A percentile compares a stretch with the other conserved stretches of the same genome.
phyloP scores from a whole-genome alignment of 352 stramenopile genomes.

The Pythium periplocum region DNA sequence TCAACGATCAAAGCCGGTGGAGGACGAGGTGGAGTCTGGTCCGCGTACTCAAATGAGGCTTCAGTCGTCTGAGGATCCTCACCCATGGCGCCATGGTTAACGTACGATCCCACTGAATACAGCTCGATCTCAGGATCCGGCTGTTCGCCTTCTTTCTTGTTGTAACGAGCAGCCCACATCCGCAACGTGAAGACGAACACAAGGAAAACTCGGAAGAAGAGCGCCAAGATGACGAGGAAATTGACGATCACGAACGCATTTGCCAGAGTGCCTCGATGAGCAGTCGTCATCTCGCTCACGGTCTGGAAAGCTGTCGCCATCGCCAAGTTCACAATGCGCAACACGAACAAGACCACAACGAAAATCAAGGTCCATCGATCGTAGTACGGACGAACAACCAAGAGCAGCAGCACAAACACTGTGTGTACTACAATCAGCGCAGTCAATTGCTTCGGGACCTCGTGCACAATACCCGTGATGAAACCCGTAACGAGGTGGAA shows the following conservation, averaged over 20 bases:
- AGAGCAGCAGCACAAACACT: constrained; percentile 38
- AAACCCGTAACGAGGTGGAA: constrained; percentile 49
- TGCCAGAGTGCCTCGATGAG: constrained; percentile 31
- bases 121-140: too few relatives aligned
- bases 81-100: too few relatives aligned
- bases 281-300: constrained; percentile 30
- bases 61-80: too few relatives aligned
- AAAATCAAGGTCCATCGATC: constrained; percentile 27
- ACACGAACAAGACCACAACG: constrained; percentile 29
- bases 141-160: not conserved
- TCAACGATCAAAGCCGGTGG: too few relatives aligned
- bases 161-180: constrained; percentile 33
- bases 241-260: constrained; percentile 58
- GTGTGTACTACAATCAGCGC: constrained; percentile 43
- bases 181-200: constrained; percentile 49
- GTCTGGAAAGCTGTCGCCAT: constrained; percentile 54
- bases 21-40: too few relatives aligned
- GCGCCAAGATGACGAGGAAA: constrained; percentile 42
- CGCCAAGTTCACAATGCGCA: constrained; percentile 49
- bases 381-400: constrained; percentile 49
- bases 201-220: constrained; percentile 53
- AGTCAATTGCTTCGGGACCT: constrained; percentile 44
- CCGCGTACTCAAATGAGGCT: too few relatives aligned
- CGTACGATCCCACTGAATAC: too few relatives aligned
- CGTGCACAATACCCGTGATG: constrained; percentile 39